Evolutionary conservation across 768 basidiomycete species (phyloP).

Genomic region (Leccinum subgranulosum): DNA sequence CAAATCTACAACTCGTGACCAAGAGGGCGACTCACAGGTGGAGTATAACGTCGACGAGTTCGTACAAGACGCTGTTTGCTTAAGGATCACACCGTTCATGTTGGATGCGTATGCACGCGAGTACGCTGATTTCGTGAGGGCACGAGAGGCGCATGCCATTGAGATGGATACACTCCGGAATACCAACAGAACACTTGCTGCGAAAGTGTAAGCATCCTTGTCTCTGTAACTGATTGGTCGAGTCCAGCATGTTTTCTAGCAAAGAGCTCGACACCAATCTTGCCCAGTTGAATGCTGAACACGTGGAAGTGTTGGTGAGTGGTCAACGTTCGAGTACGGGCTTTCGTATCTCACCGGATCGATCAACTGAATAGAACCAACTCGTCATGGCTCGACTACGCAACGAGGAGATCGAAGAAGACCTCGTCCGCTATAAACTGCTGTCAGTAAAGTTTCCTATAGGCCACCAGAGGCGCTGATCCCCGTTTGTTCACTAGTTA

Average conservation of each 20-base stretch:
- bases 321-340: neutral
- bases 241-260: slow-evolving; percentile 37
- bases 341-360: slow-evolving; percentile 22
- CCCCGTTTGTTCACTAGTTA: slow-evolving; percentile 32
- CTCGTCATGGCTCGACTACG: slow-evolving; percentile 85
- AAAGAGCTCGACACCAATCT: slow-evolving; percentile 77
- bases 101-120: slow-evolving; percentile 86
- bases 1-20: slow-evolving; percentile 26
- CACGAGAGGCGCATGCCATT: slow-evolving; percentile 75
- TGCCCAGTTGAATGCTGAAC: slow-evolving; percentile 78
- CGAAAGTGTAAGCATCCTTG: slow-evolving; percentile 68
- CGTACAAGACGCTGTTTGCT: slow-evolving; percentile 79
- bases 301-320: slow-evolving; percentile 70
- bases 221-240: neutral
- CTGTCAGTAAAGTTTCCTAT: slow-evolving; percentile 42
- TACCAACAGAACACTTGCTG: slow-evolving; percentile 69
- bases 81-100: slow-evolving; percentile 95
- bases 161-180: slow-evolving; percentile 83
- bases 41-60: slow-evolving; percentile 76
- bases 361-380: slow-evolving; percentile 63
- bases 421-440: slow-evolving; percentile 92
- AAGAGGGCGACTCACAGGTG: slow-evolving; percentile 13
- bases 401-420: slow-evolving; percentile 90
- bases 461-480: neutral
- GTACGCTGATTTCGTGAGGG: slow-evolving; percentile 76